Evolutionary conservation across 495 filamentous ascomycete genomes (phyloP).

Genomic region (Delitschia confertaspora): DNA sequence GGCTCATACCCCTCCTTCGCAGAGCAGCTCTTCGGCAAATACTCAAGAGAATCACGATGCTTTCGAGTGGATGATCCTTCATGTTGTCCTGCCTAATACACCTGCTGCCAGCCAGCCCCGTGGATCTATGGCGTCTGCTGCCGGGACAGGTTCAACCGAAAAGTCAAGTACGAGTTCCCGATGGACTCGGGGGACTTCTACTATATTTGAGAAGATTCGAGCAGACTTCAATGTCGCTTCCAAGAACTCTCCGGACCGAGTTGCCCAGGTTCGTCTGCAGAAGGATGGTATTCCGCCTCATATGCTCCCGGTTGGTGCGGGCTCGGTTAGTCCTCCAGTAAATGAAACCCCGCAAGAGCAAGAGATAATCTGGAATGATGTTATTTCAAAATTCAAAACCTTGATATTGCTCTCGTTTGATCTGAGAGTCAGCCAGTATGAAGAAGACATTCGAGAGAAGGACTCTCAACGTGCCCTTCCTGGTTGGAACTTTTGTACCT

Average conservation of each 20-base stretch:
- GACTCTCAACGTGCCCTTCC: slow-evolving; percentile 81
- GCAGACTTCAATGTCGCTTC: slow-evolving; percentile 84
- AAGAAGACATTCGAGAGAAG: slow-evolving; percentile 92
- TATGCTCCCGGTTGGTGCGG: slow-evolving; percentile 31
- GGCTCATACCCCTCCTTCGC: slow-evolving; percentile 50
- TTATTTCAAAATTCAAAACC: slow-evolving; percentile 77
- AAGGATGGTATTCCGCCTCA: slow-evolving; percentile 37
- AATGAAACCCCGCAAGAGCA: slow-evolving; percentile 58
- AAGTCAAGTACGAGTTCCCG: slow-evolving; percentile 46
- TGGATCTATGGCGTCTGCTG: slow-evolving; percentile 32
- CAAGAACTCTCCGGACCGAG: slow-evolving; percentile 66
- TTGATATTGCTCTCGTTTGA: slow-evolving; percentile 86
- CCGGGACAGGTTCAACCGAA: slow-evolving; percentile 36
- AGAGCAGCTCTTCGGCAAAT: slow-evolving; percentile 38
- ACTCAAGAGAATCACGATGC: slow-evolving; percentile 83
- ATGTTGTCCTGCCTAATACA: slow-evolving; percentile 78
- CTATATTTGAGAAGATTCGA: slow-evolving; percentile 81
- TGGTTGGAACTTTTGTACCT: slow-evolving; percentile 99
- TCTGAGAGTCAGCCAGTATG: slow-evolving; percentile 82
- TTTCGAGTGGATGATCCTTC: slow-evolving; percentile 91
- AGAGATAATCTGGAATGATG: slow-evolving; percentile 67
- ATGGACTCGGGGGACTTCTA: slow-evolving; percentile 66
- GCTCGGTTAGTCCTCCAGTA: slow-evolving; percentile 23
- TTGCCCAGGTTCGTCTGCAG: slow-evolving; percentile 73
- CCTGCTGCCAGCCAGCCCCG: slow-evolving; percentile 62